These are phyloP conservation scores for Jatropha curcas DNA, from an alignment of 345 rosid species.

Conservation along the genomic window DNA sequence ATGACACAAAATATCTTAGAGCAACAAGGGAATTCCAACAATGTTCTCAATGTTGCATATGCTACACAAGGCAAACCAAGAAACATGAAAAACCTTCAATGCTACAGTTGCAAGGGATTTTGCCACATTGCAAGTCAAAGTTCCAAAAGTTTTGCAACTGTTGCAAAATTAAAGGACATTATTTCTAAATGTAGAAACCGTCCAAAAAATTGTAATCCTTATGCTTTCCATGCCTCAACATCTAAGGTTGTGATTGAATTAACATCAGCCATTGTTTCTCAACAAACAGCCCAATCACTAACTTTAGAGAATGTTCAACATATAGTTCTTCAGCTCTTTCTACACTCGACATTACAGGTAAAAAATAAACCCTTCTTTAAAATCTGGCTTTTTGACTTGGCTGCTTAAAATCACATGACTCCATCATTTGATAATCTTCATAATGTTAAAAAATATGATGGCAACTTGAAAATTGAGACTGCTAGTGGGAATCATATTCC, in stretches of 20 bases:
- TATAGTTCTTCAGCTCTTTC: conserved; percentile 6
- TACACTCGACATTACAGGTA: conserved; percentile 5
- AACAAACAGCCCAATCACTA: too few species aligned
- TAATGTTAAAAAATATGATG: not conserved
- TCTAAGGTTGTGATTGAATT: not conserved
- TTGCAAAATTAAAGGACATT: conserved; percentile 4
- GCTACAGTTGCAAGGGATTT: conserved; percentile 17
- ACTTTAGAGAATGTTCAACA: not conserved
- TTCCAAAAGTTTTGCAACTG: conserved; percentile 12
- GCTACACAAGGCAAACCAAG: not conserved
- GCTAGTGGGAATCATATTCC: not conserved
- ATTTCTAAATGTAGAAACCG: not conserved
- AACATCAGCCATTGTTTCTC: not conserved
- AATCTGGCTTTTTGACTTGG: not conserved
- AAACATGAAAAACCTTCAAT: not conserved
- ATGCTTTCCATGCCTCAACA: not conserved
- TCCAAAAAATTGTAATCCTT: not conserved
- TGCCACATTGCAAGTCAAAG: not conserved
- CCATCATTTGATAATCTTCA: not conserved
- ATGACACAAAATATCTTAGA: not conserved
- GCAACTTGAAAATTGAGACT: not conserved
- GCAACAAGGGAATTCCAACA: not conserved
- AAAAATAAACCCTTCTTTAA: too few species aligned
- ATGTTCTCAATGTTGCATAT: conserved; percentile 8
- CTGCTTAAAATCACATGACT: conserved; percentile 14